These are phyloP conservation scores for Physocladia obscura DNA, from an alignment of 192 early-diverging fungal species.

Conservation along the genomic window DNA sequence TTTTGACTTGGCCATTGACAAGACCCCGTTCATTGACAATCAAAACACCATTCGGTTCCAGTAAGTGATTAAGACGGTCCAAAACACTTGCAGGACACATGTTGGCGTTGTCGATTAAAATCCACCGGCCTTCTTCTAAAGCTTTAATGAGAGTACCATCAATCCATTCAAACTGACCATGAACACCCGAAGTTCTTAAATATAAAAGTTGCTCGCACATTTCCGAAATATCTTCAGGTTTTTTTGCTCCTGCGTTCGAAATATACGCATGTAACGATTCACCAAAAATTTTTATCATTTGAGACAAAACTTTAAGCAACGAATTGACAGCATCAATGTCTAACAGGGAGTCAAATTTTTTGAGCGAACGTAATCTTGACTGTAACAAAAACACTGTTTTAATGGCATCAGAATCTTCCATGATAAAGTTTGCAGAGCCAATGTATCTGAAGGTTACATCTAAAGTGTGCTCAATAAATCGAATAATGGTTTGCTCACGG, in stretches of 20 bases:
- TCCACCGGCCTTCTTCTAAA: conserved; percentile 86
- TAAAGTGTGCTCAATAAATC: conserved; percentile 44
- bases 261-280: conserved; percentile 6
- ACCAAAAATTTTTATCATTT: conserved; percentile 2
- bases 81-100: conserved; percentile 91
- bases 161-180: conserved; percentile 95
- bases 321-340: not conserved
- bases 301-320: not conserved
- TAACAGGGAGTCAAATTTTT: not conserved
- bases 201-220: conserved; percentile 4
- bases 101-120: conserved; percentile 94
- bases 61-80: conserved; percentile 89
- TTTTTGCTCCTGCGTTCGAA: conserved; percentile 3
- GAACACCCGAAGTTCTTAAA: conserved; percentile 14
- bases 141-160: conserved; percentile 91
- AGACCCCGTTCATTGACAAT: conserved; percentile 89
- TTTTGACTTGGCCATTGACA: conserved; percentile 69
- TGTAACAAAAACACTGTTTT: not conserved
- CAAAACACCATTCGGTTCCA: conserved; percentile 85
- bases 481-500: conserved; percentile 56
- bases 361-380: not conserved
- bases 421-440: conserved; percentile 9
- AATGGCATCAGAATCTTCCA: not conserved
- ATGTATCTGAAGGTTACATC: conserved; percentile 47
- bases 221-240: not conserved